phyloP scores from a whole-genome alignment of 192 early-diverging fungal species.

The Coemansia brasiliensis region DNA sequence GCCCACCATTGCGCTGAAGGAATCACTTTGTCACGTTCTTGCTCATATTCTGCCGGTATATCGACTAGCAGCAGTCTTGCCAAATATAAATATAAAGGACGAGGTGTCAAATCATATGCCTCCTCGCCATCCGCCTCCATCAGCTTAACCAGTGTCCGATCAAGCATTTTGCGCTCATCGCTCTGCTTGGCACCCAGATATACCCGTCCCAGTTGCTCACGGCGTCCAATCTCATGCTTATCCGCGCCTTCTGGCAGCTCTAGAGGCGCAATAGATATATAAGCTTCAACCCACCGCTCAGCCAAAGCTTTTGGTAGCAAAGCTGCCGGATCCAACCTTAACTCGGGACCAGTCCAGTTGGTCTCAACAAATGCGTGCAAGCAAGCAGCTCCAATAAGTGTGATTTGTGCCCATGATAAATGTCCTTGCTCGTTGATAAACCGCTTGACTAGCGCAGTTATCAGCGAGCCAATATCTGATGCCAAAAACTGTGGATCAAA shows the following conservation, averaged over 20 bases:
- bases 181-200: slow-evolving; percentile 44
- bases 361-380: slow-evolving; percentile 84
- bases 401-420: slow-evolving; percentile 25
- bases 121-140: slow-evolving; percentile 82
- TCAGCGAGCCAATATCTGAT: slow-evolving; percentile 34
- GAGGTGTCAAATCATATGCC: slow-evolving; percentile 74
- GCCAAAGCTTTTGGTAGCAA: slow-evolving; percentile 56
- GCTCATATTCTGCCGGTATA: slow-evolving; percentile 17
- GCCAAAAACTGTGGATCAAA: slow-evolving; percentile 47
- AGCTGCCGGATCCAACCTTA: slow-evolving; percentile 60
- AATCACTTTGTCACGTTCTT: slow-evolving; percentile 13
- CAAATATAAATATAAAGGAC: slow-evolving; percentile 67
- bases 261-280: slow-evolving; percentile 18
- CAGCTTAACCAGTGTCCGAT: slow-evolving; percentile 39
- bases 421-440: slow-evolving; percentile 12
- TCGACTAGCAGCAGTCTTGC: slow-evolving; percentile 70
- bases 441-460: slow-evolving; percentile 14
- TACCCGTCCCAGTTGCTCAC: slow-evolving; percentile 37
- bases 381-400: slow-evolving; percentile 62
- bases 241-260: slow-evolving; percentile 45
- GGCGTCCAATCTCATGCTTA: slow-evolving; percentile 49
- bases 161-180: slow-evolving; percentile 27
- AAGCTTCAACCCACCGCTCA: slow-evolving; percentile 27
- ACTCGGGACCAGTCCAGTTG: slow-evolving; percentile 84
- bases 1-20: slow-evolving; percentile 72